Percentiles rank a stretch among this genome's conserved stretches.
These are phyloP conservation scores for Perilla frutescens DNA, from an alignment of 257 asterid genomes.

Conservation along the genomic window DNA sequence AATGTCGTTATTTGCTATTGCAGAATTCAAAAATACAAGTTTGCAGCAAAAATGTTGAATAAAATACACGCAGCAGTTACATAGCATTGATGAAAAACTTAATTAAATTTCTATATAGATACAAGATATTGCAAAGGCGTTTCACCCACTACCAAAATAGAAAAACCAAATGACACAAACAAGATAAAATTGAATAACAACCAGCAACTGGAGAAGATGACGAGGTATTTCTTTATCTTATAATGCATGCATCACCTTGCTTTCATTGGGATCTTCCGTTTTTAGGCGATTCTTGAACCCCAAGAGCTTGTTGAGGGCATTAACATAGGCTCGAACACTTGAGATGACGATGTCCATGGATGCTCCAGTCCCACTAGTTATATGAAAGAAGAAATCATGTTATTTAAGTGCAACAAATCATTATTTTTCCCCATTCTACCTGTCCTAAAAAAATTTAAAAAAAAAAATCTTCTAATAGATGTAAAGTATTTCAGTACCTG, in stretches of 20 bases:
- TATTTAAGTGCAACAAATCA: neutral
- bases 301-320: slow-evolving; percentile 88
- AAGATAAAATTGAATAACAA: neutral
- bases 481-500: slow-evolving; percentile 52
- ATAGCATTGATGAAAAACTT: neutral
- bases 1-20: neutral
- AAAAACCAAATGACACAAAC: slow-evolving; percentile 3
- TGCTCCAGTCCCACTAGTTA: slow-evolving; percentile 84
- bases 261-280: slow-evolving; percentile 38
- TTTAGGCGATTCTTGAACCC: slow-evolving; percentile 55
- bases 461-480: neutral
- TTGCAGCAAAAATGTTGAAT: slow-evolving; percentile 12
- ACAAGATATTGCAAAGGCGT: slow-evolving; percentile 18
- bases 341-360: slow-evolving; percentile 91
- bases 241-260: slow-evolving; percentile 38
- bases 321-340: slow-evolving; percentile 85
- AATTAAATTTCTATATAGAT: slow-evolving; percentile 13
- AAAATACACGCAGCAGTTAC: neutral
- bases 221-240: slow-evolving; percentile 22
- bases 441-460: too few relatives aligned
- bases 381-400: slow-evolving; percentile 9
- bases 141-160: neutral
- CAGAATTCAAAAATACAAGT: neutral
- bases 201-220: slow-evolving; percentile 20
- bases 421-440: neutral